A percentile compares a stretch with the other conserved stretches of the same genome.
phyloP scores from a whole-genome alignment of 2,329 filamentous ascomycete species.

The Rhynchosporium agropyri region DNA sequence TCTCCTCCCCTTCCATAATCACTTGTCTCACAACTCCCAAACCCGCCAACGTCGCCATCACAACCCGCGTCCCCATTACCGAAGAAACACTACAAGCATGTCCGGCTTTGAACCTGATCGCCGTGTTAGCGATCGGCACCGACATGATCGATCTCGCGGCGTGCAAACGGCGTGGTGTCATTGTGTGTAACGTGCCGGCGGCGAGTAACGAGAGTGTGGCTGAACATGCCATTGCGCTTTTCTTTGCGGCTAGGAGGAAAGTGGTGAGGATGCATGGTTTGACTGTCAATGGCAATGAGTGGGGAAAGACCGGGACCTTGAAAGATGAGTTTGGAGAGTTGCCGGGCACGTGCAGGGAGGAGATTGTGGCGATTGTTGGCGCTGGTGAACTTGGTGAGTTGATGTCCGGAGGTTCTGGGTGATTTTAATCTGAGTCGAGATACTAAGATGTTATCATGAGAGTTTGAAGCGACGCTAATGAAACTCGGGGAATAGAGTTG shows the following conservation, averaged over 20 bases:
- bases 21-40: slow-evolving; percentile 17
- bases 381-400: slow-evolving; percentile 37
- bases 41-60: slow-evolving; percentile 42
- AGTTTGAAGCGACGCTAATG: slow-evolving; percentile 9
- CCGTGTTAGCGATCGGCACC: slow-evolving; percentile 45
- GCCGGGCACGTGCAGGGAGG: slow-evolving; percentile 34
- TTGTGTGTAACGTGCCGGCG: slow-evolving; percentile 45
- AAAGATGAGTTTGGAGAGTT: slow-evolving; percentile 34
- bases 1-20: slow-evolving; percentile 34
- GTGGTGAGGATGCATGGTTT: slow-evolving; percentile 42
- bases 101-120: slow-evolving; percentile 43
- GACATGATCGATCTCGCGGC: slow-evolving; percentile 45
- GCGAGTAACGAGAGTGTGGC: slow-evolving; percentile 45
- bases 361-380: slow-evolving; percentile 39
- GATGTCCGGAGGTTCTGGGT: neutral
- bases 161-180: slow-evolving; percentile 42
- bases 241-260: slow-evolving; percentile 44
- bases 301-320: slow-evolving; percentile 30
- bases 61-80: slow-evolving; percentile 42
- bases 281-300: slow-evolving; percentile 35
- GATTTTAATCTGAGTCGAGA: neutral
- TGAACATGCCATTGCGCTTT: slow-evolving; percentile 40
- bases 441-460: neutral
- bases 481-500: slow-evolving; percentile 30
- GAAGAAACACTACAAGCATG: slow-evolving; percentile 38